A percentile compares a stretch with the other conserved stretches of the same genome.
These are phyloP conservation scores for Corynespora cassiicola DNA, from an alignment of 2,329 filamentous ascomycete genomes.

Conservation along the genomic window DNA sequence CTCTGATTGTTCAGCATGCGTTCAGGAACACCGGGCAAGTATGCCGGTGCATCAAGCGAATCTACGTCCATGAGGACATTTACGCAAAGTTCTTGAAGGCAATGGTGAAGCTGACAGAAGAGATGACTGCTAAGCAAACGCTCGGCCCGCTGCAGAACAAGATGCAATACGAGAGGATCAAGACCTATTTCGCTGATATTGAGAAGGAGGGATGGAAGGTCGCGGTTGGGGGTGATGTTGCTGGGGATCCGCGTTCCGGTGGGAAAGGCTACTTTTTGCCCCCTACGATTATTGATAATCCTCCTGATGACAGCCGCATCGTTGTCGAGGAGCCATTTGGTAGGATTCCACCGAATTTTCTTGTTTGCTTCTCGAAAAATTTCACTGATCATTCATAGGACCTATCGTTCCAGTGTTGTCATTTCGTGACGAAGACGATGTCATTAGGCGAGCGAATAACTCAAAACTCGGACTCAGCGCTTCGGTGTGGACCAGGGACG, in stretches of 20 bases:
- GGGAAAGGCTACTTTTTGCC: constrained; percentile 64
- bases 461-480: constrained; percentile 58
- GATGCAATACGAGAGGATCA: constrained; percentile 55
- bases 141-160: constrained; percentile 40
- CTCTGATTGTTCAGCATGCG: constrained; percentile 43
- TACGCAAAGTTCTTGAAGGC: constrained; percentile 39
- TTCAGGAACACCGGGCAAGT: constrained; percentile 66
- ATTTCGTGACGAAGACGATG: constrained; percentile 63
- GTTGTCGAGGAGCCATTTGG: constrained; percentile 68
- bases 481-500: constrained; percentile 52
- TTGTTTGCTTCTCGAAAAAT: neutral
- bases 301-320: constrained; percentile 61
- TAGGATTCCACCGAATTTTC: too few species aligned
- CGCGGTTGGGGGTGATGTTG: constrained; percentile 51
- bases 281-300: constrained; percentile 65
- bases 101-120: constrained; percentile 52
- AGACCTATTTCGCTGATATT: constrained; percentile 61
- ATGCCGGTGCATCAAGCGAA: constrained; percentile 34
- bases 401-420: constrained; percentile 69
- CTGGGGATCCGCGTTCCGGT: constrained; percentile 16
- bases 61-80: constrained; percentile 43
- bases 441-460: constrained; percentile 55
- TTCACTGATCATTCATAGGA: too few species aligned
- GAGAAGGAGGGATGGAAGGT: constrained; percentile 57
- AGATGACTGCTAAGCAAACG: constrained; percentile 14